Evolutionary conservation across 2,329 filamentous ascomycete species (phyloP).

Genomic region (Hypoxylon sp.): DNA sequence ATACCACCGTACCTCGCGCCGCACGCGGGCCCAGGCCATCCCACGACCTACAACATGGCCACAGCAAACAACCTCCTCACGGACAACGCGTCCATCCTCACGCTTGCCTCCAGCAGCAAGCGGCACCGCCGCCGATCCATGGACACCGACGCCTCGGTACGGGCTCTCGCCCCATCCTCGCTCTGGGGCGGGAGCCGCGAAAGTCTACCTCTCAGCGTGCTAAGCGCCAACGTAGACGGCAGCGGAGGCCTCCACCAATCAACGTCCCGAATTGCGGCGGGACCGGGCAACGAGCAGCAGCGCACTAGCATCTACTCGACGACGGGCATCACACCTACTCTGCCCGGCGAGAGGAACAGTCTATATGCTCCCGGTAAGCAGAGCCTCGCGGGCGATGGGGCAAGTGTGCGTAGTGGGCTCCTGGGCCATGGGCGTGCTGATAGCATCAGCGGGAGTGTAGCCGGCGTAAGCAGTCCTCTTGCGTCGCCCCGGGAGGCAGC

Average conservation of each 20-base stretch:
- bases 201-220: slow-evolving; percentile 81
- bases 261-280: slow-evolving; percentile 52
- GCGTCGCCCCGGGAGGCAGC: slow-evolving; percentile 66
- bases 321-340: slow-evolving; percentile 74
- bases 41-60: slow-evolving; percentile 80
- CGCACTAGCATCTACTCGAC: slow-evolving; percentile 86
- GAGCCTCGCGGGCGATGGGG: slow-evolving; percentile 72
- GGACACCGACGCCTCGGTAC: slow-evolving; percentile 87
- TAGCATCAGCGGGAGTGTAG: slow-evolving; percentile 83
- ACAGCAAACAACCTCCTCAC: slow-evolving; percentile 86
- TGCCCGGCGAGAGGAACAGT: slow-evolving; percentile 83
- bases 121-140: slow-evolving; percentile 81
- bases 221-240: slow-evolving; percentile 77
- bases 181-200: slow-evolving; percentile 86
- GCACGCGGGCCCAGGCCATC: slow-evolving; percentile 59
- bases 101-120: slow-evolving; percentile 85
- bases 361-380: slow-evolving; percentile 73
- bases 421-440: slow-evolving; percentile 84
- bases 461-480: slow-evolving; percentile 71
- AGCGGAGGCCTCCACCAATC: slow-evolving; percentile 65
- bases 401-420: slow-evolving; percentile 82
- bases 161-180: slow-evolving; percentile 84
- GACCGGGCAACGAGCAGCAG: slow-evolving; percentile 62
- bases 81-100: slow-evolving; percentile 88
- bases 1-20: slow-evolving; percentile 78